phyloP scores from a whole-genome alignment of 179 eudicot species.

The Silene vulgaris region DNA sequence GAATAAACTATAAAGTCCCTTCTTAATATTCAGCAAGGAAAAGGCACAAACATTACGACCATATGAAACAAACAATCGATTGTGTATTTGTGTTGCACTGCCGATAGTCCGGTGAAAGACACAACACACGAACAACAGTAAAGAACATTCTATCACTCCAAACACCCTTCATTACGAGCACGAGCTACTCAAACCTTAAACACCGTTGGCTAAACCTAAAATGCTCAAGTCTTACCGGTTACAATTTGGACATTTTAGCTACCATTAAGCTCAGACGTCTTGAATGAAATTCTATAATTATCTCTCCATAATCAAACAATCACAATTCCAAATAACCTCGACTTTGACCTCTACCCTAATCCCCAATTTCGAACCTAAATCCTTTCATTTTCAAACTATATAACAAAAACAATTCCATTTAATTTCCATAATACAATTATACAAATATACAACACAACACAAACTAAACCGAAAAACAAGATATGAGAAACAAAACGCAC shows the following conservation, averaged over 20 bases:
- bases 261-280: too few species aligned
- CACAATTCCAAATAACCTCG: not conserved
- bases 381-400: not conserved
- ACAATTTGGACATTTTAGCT: too few species aligned
- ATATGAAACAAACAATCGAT: not conserved
- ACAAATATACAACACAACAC: not conserved
- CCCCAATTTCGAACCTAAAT: not conserved
- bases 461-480: not conserved
- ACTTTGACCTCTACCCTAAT: not conserved
- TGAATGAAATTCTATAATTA: too few species aligned
- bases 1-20: not conserved
- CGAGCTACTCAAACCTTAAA: not conserved
- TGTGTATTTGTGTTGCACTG: not conserved
- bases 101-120: not conserved
- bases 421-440: not conserved
- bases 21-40: not conserved
- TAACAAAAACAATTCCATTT: not conserved
- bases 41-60: not conserved
- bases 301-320: not conserved
- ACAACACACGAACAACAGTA: not conserved
- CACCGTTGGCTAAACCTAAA: not conserved
- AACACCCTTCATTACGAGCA: not conserved
- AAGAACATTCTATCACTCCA: not conserved
- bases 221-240: not conserved
- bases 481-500: conserved; percentile 36